Evolutionary conservation across 768 basidiomycete genomes (phyloP).

Genomic region (Xerocomus potaroensis): DNA sequence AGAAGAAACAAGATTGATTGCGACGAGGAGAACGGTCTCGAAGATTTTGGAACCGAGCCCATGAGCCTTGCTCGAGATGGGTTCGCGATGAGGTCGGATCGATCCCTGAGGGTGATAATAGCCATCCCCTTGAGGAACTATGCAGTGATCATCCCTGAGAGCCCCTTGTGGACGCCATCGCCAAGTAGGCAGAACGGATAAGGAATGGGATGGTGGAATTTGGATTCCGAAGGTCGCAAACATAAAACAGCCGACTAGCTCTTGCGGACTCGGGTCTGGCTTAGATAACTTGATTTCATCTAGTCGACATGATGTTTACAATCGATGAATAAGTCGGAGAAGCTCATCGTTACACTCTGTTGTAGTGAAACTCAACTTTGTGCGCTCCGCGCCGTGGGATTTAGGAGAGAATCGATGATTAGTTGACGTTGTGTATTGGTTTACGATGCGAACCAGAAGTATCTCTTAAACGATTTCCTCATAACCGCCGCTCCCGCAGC

Average conservation of each 20-base stretch:
- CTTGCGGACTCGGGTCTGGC: no score
- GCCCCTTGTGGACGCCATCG: neutral
- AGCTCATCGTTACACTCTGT: neutral
- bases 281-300: no score
- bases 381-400: slow-evolving; percentile 20
- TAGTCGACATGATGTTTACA: no score
- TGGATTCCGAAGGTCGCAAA: no score
- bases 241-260: no score
- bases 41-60: slow-evolving; percentile 16
- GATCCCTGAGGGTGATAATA: slow-evolving; percentile 8
- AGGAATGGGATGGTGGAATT: neutral
- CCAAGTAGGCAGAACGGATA: no score
- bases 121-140: slow-evolving; percentile 8
- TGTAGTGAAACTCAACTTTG: slow-evolving; percentile 3
- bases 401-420: neutral
- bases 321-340: neutral
- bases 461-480: slow-evolving; percentile 11
- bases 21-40: neutral
- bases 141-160: slow-evolving; percentile 12
- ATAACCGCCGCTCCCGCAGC: slow-evolving; percentile 31
- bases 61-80: slow-evolving; percentile 1
- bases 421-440: neutral
- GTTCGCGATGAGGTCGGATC: slow-evolving; percentile 22
- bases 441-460: slow-evolving; percentile 10
- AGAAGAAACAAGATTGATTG: slow-evolving; percentile 4